A percentile compares a stretch with the other conserved stretches of the same genome.
These are phyloP conservation scores for Botrytis squamosa DNA, from an alignment of 2,329 filamentous ascomycete species.

Conservation along the genomic window DNA sequence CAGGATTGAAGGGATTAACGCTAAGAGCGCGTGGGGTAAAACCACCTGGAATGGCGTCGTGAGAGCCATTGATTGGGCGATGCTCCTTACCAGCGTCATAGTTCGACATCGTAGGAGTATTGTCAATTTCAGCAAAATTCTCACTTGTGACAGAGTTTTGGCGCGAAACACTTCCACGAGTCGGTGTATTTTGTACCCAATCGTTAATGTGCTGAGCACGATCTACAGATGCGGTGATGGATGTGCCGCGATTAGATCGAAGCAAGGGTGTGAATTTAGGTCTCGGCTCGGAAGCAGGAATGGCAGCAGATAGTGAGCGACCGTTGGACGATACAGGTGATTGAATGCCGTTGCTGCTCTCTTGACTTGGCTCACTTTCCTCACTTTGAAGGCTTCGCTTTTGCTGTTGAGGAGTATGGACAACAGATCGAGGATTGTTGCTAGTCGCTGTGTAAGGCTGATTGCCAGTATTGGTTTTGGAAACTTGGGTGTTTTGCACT, in stretches of 20 bases:
- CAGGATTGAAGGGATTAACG: constrained; percentile 24
- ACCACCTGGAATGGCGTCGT: not conserved
- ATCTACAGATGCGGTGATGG: constrained; percentile 25
- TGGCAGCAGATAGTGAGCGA: not conserved
- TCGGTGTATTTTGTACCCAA: constrained; percentile 27
- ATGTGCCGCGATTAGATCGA: constrained; percentile 29
- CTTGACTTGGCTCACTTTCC: not conserved
- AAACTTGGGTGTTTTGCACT: not conserved
- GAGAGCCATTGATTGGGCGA: not conserved
- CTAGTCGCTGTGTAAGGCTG: not conserved
- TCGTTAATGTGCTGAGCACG: constrained; percentile 24
- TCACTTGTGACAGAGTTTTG: not conserved
- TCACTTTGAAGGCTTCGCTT: not conserved
- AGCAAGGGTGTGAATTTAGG: constrained; percentile 26
- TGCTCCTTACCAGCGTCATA: not conserved
- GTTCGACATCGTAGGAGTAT: constrained; percentile 15
- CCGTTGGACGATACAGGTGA: not conserved
- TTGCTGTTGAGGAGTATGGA: constrained; percentile 6
- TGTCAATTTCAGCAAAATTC: not conserved
- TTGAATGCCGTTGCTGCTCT: not conserved
- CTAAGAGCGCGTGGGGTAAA: constrained; percentile 10
- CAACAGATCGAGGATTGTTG: not conserved
- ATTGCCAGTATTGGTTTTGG: not conserved
- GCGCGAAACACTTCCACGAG: not conserved
- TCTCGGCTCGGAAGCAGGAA: constrained; percentile 26